These are phyloP conservation scores for Diaporthe sp. DNA, from an alignment of 2,329 filamentous ascomycete species.

Conservation along the genomic window DNA sequence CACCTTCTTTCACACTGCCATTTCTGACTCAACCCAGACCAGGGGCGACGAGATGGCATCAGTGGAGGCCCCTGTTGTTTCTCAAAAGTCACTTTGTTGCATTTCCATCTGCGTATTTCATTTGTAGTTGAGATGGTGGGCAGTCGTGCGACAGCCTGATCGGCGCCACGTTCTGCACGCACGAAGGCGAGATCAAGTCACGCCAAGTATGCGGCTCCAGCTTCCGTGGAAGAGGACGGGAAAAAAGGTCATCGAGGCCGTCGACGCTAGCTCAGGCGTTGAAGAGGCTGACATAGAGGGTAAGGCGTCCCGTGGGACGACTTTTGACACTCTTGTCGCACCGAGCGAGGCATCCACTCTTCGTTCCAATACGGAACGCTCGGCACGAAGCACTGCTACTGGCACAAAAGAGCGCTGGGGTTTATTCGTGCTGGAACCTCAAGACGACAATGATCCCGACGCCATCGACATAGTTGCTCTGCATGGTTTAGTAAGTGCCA, in stretches of 20 bases:
- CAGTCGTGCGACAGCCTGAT: background rate
- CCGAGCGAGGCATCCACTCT: background rate
- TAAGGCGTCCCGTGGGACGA: background rate
- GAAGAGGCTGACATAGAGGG: background rate
- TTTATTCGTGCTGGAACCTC: conserved; percentile 6
- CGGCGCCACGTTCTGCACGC: background rate
- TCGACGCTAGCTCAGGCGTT: background rate
- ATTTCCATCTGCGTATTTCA: background rate
- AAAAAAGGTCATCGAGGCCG: background rate
- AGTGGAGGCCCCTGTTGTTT: background rate
- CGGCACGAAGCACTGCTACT: background rate
- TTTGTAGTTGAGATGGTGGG: background rate
- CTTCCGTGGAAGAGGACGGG: conserved; percentile 1
- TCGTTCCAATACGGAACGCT: background rate
- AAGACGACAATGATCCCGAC: conserved; percentile 20
- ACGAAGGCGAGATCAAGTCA: background rate
- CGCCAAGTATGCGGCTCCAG: background rate
- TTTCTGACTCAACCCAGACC: too few species aligned
- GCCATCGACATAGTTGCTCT: conserved; percentile 26
- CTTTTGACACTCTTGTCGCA: conserved; percentile 7
- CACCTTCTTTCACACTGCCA: background rate
- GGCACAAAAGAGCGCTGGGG: background rate
- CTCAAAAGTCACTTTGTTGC: background rate
- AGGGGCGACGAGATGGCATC: background rate
- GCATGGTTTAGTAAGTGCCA: background rate